Evolutionary conservation across 192 early-diverging fungal species (phyloP).

Genomic region (Tieghemiomyces parasiticus): DNA sequence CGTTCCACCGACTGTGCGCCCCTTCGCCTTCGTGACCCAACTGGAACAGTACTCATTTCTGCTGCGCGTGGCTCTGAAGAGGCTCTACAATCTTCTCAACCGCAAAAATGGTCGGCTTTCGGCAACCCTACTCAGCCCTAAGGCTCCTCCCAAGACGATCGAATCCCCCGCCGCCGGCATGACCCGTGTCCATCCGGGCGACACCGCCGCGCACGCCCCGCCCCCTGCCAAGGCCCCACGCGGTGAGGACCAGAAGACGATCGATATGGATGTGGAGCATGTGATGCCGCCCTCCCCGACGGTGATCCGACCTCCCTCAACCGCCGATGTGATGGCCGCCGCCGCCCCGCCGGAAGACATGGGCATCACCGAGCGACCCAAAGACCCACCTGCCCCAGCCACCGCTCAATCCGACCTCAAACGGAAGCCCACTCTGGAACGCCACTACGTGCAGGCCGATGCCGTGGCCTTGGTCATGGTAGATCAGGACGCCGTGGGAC

Average conservation of each 20-base stretch:
- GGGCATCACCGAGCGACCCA: not conserved
- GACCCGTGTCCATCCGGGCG: not conserved
- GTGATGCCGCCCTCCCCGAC: not conserved
- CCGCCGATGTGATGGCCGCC: not conserved
- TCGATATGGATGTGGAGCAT: not conserved
- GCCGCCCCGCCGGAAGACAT: not conserved
- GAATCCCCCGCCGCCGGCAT: not conserved
- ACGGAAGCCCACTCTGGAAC: not conserved
- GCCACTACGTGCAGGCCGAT: not conserved
- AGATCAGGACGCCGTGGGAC: too few relatives aligned
- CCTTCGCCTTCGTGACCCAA: slow-evolving; percentile 64
- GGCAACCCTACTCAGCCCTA: slow-evolving; percentile 1
- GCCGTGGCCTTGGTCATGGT: not conserved
- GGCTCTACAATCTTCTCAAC: slow-evolving; percentile 65
- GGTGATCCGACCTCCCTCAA: not conserved
- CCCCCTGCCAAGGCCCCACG: not conserved
- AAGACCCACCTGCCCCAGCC: not conserved
- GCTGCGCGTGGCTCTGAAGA: slow-evolving; percentile 62
- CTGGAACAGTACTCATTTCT: slow-evolving; percentile 86
- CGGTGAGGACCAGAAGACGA: not conserved
- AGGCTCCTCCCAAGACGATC: not conserved
- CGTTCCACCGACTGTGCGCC: slow-evolving; percentile 19
- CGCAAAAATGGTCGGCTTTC: slow-evolving; percentile 17
- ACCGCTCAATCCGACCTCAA: not conserved
- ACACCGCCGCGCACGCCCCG: not conserved